Base-by-base conservation (phyloP, 345 rosid genomes). In the Brassica rapa region DNA sequence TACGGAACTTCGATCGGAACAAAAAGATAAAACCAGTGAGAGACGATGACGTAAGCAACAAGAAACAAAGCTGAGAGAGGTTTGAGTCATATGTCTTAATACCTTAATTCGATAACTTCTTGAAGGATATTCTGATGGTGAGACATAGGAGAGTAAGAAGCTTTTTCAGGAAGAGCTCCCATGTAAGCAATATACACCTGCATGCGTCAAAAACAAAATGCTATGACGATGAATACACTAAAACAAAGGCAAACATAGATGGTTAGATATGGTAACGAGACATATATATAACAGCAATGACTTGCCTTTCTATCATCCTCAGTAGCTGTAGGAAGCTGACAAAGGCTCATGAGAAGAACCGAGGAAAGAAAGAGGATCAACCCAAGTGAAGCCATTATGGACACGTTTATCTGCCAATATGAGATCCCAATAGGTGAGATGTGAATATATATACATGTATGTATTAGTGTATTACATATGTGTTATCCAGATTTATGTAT, bases 141-240 rank as follows among this genome's bases (percentile, higher is more conserved):
- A 75, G 80, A 70, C 73, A 56, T 59, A 14, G 77, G 76, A 27
- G 77, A 75, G 77, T 70, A 75, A 64, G 75, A 55, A 59, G 59
- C 0, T 29, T 64, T 32, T 49, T 63, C 57, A 41, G 83, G 72
- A 69, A 75, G 72, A 24, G 80, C 76, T 53, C 83, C 83, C 83
- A 80, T 80, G 69, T 80, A 80, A 16, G 41, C 80, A 55, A 80
- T 80, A 63, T 80, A 80, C 1, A 62, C 83, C 73, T 80, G 70
- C 71, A 8, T 70, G 35, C 23, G 4, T 49, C 7, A 49, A 49
- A 39, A 49, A 39, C 12, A 39, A 39, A 49, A 49, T 49, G 19
- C 19, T 14, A 49, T n/a, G 16, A 49, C 56, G 56, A 49, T 49
- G 56, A 49, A 49, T 49, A 49, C 8, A 19, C 56, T 49, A 49